These are phyloP conservation scores for Rhodotorula paludigena DNA, from an alignment of 768 basidiomycete genomes.

Conservation along the genomic window DNA sequence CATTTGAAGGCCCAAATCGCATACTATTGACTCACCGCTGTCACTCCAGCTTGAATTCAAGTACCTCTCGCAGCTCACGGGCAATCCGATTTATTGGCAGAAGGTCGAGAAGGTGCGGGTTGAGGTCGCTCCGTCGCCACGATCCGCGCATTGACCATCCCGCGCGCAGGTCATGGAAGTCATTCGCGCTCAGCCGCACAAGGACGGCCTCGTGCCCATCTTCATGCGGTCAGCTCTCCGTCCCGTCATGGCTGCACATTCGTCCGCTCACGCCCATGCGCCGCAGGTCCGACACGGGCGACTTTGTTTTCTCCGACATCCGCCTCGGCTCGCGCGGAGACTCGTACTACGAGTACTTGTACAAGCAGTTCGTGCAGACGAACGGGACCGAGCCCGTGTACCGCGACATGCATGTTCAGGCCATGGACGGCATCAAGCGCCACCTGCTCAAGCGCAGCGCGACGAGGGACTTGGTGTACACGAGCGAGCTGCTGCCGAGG, in stretches of 20 bases:
- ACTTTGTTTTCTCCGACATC: slow-evolving; percentile 64
- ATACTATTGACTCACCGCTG: not conserved
- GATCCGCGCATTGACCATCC: too few relatives aligned
- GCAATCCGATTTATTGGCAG: slow-evolving; percentile 72
- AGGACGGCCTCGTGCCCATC: slow-evolving; percentile 74
- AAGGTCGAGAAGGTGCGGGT: slow-evolving; percentile 63
- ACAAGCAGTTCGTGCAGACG: slow-evolving; percentile 78
- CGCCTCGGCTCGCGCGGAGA: slow-evolving; percentile 88
- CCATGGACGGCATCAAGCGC: slow-evolving; percentile 73
- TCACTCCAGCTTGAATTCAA: slow-evolving; percentile 72
- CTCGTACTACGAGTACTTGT: slow-evolving; percentile 70
- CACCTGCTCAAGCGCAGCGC: slow-evolving; percentile 63
- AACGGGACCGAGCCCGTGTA: slow-evolving; percentile 65
- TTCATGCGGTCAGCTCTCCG: slow-evolving; percentile 63
- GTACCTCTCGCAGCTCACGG: slow-evolving; percentile 75
- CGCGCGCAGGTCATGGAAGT: slow-evolving; percentile 61
- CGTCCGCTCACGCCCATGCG: slow-evolving; percentile 10
- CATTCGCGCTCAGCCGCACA: slow-evolving; percentile 60
- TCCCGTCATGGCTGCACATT: not conserved
- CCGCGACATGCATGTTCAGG: slow-evolving; percentile 80
- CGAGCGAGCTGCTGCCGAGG: slow-evolving; percentile 72
- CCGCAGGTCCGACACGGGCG: slow-evolving; percentile 54
- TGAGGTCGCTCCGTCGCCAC: not conserved
- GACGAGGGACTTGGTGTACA: slow-evolving; percentile 63
- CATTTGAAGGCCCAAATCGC: not conserved